Evolutionary conservation across 208 protist genomes (phyloP), one percentile per base, ranked within the genome.

Genomic region (Crithidia bombi): DNA sequence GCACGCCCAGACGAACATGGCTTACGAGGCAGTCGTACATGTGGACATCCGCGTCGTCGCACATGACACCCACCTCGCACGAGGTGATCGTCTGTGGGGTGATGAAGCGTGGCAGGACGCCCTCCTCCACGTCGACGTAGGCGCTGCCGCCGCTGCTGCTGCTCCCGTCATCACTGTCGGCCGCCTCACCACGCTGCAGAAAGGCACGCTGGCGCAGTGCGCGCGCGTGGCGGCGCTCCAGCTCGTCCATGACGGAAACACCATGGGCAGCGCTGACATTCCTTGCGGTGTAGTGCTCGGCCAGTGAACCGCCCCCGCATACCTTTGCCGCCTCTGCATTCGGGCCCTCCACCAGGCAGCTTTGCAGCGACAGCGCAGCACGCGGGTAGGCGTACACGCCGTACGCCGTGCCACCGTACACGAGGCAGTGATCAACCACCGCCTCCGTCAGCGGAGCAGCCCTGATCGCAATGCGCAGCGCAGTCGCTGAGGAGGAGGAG

Each of bases 301-400:
- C 41, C 17, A 50, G 3, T 30, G 25, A 6, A 9, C 26, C 30
- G 2, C 32, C 52, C 30, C 32, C 43, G 30, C 62, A 50, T 15
- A 61, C 50, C 44, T 65, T 32, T 17, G 43, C 59, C 5, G 56
- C 69, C 14, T 68, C 76, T 6, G 50, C 26, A 44, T 76, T 81
- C 6, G 82, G 78, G 9, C 86, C 86, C 50, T 87, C 75, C 26
- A 94, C 73, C 7, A 94, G 56, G 51, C 62, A 83, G 56, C 67
- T 86, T 17, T 55, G 39, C 64, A 94, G 28, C 23, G 55, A 50
- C 9, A 90, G 50, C 5, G 76, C 59, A 39, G 78, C 79, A 54
- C 85, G 82, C 6, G 89, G 89, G 65, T 80, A 94, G 33, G 89
- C 89, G 75, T 94, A 94, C 4, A 94, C 30, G 23, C 73, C 86